Evolutionary conservation across 2,329 filamentous ascomycete genomes (phyloP).

Genomic region (Fusarium sp.): DNA sequence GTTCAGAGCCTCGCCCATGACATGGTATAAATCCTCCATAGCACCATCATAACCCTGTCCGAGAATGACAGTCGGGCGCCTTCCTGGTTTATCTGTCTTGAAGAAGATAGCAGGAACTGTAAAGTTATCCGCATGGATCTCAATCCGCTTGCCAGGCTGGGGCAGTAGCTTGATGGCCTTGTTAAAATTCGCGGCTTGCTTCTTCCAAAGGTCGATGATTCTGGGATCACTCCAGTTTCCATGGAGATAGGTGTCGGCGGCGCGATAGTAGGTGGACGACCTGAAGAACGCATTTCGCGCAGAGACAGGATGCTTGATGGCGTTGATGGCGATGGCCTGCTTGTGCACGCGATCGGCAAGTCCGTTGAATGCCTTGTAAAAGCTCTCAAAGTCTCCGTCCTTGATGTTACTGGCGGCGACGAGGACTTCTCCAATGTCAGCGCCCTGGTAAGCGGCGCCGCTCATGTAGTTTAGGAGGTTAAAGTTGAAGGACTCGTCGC

Average conservation of each 20-base stretch:
- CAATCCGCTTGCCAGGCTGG: conserved; percentile 54
- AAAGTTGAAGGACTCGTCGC: conserved; percentile 22
- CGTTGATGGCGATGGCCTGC: conserved; percentile 36
- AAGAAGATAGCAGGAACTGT: conserved; percentile 56
- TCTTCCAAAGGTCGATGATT: conserved; percentile 55
- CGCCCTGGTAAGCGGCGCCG: conserved; percentile 8
- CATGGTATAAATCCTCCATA: conserved; percentile 60
- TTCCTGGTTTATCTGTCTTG: conserved; percentile 33
- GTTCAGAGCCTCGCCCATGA: conserved; percentile 52
- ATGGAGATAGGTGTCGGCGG: conserved; percentile 59
- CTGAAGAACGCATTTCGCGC: conserved; percentile 52
- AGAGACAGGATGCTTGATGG: conserved; percentile 44
- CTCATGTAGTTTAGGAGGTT: conserved; percentile 4
- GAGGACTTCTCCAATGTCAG: conserved; percentile 53
- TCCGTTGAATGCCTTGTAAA: conserved; percentile 37
- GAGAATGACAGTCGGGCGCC: conserved; percentile 57
- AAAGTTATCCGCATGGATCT: conserved; percentile 50
- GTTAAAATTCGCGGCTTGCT: conserved; percentile 55
- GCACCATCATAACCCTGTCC: conserved; percentile 60
- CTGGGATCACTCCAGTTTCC: conserved; percentile 57
- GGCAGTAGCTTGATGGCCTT: conserved; percentile 54
- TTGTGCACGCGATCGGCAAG: conserved; percentile 45
- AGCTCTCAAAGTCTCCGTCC: conserved; percentile 46
- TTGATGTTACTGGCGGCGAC: conserved; percentile 48
- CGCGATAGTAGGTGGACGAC: conserved; percentile 58